Base-by-base conservation (phyloP, 192 early-diverging fungal genomes). In the Podila epigama region DNA sequence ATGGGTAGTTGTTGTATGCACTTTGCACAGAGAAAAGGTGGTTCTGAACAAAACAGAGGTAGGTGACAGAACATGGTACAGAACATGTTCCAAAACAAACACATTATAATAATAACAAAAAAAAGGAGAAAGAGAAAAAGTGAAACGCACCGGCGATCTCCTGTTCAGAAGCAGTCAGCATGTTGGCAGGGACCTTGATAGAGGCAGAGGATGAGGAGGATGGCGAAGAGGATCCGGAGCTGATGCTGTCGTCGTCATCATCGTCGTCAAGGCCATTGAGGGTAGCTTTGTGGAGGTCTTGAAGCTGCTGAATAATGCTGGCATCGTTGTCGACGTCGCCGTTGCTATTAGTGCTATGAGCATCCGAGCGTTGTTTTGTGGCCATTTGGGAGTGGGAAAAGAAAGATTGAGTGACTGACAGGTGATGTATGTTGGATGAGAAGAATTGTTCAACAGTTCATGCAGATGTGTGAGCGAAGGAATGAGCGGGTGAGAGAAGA, bases 151-250 rank as follows among this genome's bases (percentile, higher is more conserved):
- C 80, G 34, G 68, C 73, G 22, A 44, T 13, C 35, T 71, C 72
- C 29, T 82, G 80, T 52, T 82, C 72, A 16, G 20, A 51, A 5
- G 73, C 63, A 42, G 72, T 52, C 7, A 82, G 57, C 37, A 62
- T 58, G 40, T 81, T 81, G 50, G 68, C 68, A 31, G 55, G 59
- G 20, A 67, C 41, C 29, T 77, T 73, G 20, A 33, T 36, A 32
- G 50, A 29, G 22, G 42, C 41, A 41, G 36, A 15, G 1, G 40
- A 27, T 16, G 60, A 48, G n/a, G 61, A 25, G 6, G 58, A 66
- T 5, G 69, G 58, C 4, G 41, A 13, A 18, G 68, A 63, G 12
- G 53, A 56, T 11, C 33, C 28, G 18, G 63, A 53, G 2, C 54
- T 56, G 28, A 34, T 29, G 20, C 27, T 31, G 40, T 42, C 28